Evolutionary conservation across 148 eudicot species (phyloP).

Genomic region (Polygonum aviculare): DNA sequence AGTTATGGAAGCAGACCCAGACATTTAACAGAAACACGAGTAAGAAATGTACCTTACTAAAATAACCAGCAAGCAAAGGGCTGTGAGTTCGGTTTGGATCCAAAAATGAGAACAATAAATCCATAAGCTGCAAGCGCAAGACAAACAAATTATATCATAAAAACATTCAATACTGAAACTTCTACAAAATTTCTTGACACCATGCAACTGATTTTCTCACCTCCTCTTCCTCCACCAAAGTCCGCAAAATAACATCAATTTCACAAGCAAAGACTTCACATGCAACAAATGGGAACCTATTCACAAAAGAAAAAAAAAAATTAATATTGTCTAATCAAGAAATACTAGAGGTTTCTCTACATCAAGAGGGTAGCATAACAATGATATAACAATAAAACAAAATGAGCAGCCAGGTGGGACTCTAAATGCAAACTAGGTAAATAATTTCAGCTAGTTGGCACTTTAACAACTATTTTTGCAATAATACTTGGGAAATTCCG

Average conservation of each 20-base stretch:
- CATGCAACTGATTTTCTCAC: constrained; percentile 21
- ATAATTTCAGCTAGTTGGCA: not conserved
- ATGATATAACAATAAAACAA: not conserved
- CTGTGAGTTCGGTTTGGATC: constrained; percentile 82
- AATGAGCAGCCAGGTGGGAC: not conserved
- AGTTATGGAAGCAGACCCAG: constrained; percentile 7
- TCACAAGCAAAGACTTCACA: constrained; percentile 96
- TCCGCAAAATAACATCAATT: constrained; percentile 92
- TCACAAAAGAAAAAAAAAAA: constrained; percentile 2
- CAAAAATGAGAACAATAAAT: constrained; percentile 88
- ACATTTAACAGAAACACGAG: not conserved
- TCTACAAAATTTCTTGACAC: not conserved
- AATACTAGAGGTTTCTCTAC: not conserved
- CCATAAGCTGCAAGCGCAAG: constrained; percentile 59
- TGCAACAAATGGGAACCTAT: constrained; percentile 90
- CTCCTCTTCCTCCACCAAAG: constrained; percentile 96
- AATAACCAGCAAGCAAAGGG: constrained; percentile 87
- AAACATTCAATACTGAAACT: not conserved
- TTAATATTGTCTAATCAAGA: not conserved
- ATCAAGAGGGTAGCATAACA: not conserved
- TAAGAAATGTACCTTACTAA: constrained; percentile 58
- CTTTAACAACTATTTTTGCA: not conserved
- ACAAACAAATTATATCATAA: not conserved
- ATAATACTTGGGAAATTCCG: too few relatives aligned
- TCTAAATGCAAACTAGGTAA: not conserved